Conservation (phyloP, 768 basidiomycete genomes). For the Mycena polygramma region DNA sequence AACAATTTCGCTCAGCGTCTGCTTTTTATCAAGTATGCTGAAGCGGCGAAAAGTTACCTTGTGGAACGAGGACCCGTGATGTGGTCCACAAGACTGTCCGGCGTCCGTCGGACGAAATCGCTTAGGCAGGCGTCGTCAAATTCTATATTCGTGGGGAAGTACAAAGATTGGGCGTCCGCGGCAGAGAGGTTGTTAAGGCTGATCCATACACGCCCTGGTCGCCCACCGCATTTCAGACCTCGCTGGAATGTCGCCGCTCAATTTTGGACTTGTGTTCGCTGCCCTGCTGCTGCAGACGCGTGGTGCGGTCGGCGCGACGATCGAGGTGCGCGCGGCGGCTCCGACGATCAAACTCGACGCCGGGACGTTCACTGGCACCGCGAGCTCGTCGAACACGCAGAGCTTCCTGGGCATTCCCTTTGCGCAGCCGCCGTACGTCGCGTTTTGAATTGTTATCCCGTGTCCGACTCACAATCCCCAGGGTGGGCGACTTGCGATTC, state of each 20-base stretch:
- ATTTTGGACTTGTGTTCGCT: slow-evolving; percentile 1
- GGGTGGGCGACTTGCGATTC: slow-evolving; percentile 46
- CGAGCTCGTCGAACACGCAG: slow-evolving; percentile 37
- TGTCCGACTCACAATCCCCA: slow-evolving; percentile 35
- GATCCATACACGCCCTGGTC: slow-evolving; percentile 28
- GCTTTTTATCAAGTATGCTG: background rate
- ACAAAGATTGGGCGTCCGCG: slow-evolving; percentile 3
- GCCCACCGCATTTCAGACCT: background rate
- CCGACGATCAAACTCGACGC: slow-evolving; percentile 47
- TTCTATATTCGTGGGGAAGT: background rate
- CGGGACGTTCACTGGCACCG: slow-evolving; percentile 48
- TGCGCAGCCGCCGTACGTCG: slow-evolving; percentile 52
- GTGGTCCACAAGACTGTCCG: slow-evolving; percentile 6
- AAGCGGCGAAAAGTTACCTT: background rate
- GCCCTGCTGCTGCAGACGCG: slow-evolving; percentile 22
- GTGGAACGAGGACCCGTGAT: slow-evolving; percentile 22
- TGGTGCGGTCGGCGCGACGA: slow-evolving; percentile 14
- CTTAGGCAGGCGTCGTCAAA: background rate
- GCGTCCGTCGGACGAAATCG: background rate
- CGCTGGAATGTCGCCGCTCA: slow-evolving; percentile 22
- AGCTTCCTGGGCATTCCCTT: slow-evolving; percentile 56
- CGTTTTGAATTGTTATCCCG: background rate
- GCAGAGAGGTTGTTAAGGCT: background rate
- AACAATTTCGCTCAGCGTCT: background rate
- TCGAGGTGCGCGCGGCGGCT: slow-evolving; percentile 19